Base-by-base conservation (phyloP, 164 flowering plant species). In the Annona squamosa region DNA sequence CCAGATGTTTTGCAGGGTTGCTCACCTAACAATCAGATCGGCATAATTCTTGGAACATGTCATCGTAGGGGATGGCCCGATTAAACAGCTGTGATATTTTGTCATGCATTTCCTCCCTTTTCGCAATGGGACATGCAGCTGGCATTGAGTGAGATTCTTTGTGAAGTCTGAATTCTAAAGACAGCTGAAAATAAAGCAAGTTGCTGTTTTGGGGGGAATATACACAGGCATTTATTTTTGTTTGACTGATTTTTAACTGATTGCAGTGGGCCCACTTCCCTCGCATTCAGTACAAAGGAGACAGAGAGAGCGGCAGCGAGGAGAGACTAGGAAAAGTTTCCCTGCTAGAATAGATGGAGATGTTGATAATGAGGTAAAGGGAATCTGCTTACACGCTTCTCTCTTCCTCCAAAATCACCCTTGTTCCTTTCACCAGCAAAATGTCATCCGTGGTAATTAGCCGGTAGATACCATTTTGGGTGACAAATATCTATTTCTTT, bases 241-340 rank as follows among this genome's bases (percentile, higher is more conserved):
- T 74, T 67, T 68, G 71, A 72, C 72, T 65, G 26, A 62, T 66
- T 81, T 26, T 79, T 74, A 74, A 52, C 64, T 72, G 4, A 48
- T 81, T 83, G 48, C 85, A 91, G 98, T 93, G 98, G 98, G 97
- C 98, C 44, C 87, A 88, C 74, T 85, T 82, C 73, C 97, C 95
- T 71, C 82, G 83, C 72, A 74, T 82, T 75, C 87, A 84, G 71
- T 71, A 73, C 59, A 82, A 82, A 70, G 79, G 69, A 79, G 87
- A 77, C 65, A 89, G 79, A 79, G 87, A 85, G 77, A 82, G 82
- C 76, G 78, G 76, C 75, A 81, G 82, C 75, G 76, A 81, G 71
- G 82, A 52, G 9, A 52, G 72, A 73, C 79, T 41, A 48, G 74
- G 72, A 70, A 69, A 69, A 65, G 56, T 57, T 57, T 26, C 37